Base-by-base conservation (phyloP, 2,329 filamentous ascomycete genomes). In the Aspergillus cejpii region DNA sequence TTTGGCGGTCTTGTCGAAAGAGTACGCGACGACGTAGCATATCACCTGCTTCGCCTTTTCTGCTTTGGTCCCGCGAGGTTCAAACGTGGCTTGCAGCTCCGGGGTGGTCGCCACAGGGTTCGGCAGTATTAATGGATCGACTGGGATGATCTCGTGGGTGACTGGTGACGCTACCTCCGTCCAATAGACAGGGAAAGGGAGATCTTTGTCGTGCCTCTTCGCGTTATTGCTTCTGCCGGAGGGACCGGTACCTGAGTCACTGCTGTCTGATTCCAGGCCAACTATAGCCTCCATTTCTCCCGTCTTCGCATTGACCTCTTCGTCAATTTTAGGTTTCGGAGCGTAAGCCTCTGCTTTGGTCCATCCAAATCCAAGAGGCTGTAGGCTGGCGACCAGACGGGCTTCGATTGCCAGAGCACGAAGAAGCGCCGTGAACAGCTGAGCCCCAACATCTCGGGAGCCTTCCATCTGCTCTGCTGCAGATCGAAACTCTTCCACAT, bases 181-280 rank as follows among this genome's bases (percentile, higher is more conserved):
- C 92, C 92, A 98, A 64, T 97, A 97, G 40, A 86, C 84, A 1
- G 92, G 90, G 53, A 84, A 92, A 2, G 83, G 79, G 21, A 96
- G 74, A 54, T 94, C 89, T 15, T 76, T 74, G 55, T 94, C 88
- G 56, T 83, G 86, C 28, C 43, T 75, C 73, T 75, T 39, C 59
- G 62, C 5, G 55, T 57, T 29, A 64, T 67, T 53, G 68, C 76
- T 64, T 50, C 47, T 69, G 62, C 43, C 58, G 54, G 36, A 51
- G 59, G 52, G 55, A 39, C 47, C 26, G 39, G 43, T 39, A 23
- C 54, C 37, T 38, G 14, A 41, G 47, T 50, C 55, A 46, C 58
- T 51, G 23, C 41, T 47, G n/a, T 52, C 51, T 2, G 51, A 49
- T 12, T 55, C 45, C 21, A 54, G 33, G 5, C 59, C 53, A 45